Percentiles rank a stretch among this genome's conserved stretches.
phyloP scores from a whole-genome alignment of 257 asterid genomes.

The Nicotiana obtusifolia region DNA sequence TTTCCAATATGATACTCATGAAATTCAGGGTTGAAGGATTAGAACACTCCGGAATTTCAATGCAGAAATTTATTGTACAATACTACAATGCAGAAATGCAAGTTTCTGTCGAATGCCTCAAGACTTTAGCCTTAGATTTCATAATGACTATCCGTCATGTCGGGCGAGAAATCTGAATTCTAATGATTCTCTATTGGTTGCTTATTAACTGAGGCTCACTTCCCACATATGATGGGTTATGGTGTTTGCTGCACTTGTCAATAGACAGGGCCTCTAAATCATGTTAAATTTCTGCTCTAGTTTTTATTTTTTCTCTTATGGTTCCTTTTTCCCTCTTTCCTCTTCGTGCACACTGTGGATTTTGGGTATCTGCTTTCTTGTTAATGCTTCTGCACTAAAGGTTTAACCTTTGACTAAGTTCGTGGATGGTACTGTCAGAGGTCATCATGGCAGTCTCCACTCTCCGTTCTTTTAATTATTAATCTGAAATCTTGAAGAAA shows the following conservation, averaged over 20 bases:
- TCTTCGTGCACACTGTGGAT: not conserved
- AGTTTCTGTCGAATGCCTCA: not conserved
- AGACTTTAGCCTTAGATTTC: not conserved
- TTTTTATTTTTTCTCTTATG: not conserved
- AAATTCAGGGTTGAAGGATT: not conserved
- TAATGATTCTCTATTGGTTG: not conserved
- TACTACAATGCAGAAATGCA: not conserved
- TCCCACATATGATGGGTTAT: not conserved
- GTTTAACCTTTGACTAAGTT: not conserved
- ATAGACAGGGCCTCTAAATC: not conserved
- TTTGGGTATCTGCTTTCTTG: not conserved
- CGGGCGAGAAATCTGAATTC: not conserved
- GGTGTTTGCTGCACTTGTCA: conserved; percentile 1
- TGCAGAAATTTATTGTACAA: not conserved
- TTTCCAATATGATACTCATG: not conserved
- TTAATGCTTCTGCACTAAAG: not conserved
- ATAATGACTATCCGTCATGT: not conserved
- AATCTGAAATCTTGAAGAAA: not conserved
- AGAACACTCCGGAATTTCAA: not conserved
- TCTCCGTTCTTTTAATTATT: not conserved
- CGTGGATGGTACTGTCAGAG: not conserved
- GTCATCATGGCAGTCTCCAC: not conserved
- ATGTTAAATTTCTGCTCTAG: not conserved
- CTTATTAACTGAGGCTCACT: not conserved
- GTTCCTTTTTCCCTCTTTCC: not conserved